These are phyloP conservation scores for Aspergillus jensenii DNA, from an alignment of 2,329 filamentous ascomycete genomes.

Conservation along the genomic window DNA sequence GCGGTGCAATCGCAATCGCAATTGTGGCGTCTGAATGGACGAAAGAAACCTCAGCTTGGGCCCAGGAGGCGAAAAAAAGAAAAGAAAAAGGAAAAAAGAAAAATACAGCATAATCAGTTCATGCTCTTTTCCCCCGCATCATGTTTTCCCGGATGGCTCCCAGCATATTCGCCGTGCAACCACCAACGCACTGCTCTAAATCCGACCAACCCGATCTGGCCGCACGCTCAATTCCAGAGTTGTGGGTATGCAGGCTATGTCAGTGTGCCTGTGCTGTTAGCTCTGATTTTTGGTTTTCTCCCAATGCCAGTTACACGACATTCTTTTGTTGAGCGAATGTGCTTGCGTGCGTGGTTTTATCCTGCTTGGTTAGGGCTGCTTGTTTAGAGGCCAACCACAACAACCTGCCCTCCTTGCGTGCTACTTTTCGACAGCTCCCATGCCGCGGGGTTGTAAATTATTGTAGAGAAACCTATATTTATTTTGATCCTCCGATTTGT, in stretches of 20 bases:
- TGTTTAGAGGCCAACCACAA: background rate
- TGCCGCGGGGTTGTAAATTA: background rate
- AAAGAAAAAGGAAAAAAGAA: background rate
- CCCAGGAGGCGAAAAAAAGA: background rate
- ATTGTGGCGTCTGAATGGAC: background rate
- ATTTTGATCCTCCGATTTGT: background rate
- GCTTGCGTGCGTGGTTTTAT: background rate
- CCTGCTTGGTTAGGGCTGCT: background rate
- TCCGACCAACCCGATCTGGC: background rate
- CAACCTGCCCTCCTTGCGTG: background rate
- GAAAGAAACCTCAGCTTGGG: background rate
- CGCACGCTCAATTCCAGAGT: background rate
- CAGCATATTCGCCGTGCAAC: constrained; percentile 7
- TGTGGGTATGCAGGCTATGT: background rate
- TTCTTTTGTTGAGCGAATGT: background rate
- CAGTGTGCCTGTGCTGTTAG: background rate
- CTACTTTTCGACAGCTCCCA: background rate
- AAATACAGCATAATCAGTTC: background rate
- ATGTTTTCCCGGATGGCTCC: constrained; percentile 3
- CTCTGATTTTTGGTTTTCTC: background rate
- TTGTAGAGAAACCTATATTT: background rate
- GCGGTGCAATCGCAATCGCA: background rate
- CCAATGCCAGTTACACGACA: background rate
- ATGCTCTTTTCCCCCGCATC: background rate
- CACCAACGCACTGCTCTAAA: background rate